Conservation (phyloP, 1,284 basidiomycete genomes). For the Heterobasidion occidentale region DNA sequence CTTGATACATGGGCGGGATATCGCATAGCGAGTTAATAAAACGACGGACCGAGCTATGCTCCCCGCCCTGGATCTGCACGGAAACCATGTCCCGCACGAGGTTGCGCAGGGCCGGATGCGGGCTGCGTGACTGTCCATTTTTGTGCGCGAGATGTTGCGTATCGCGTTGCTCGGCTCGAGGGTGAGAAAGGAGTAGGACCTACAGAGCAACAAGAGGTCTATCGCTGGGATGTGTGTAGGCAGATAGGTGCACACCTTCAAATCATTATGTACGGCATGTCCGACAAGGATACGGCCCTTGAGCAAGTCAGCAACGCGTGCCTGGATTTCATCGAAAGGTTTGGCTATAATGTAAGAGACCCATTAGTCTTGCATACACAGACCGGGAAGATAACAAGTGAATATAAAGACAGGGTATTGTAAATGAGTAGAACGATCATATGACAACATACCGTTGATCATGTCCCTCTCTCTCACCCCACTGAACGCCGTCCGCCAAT, state of each 20-base stretch:
- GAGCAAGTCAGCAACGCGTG: slow-evolving; percentile 71
- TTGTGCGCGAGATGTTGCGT: slow-evolving; percentile 67
- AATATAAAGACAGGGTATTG: neutral
- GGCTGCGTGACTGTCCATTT: slow-evolving; percentile 49
- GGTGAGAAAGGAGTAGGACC: slow-evolving; percentile 89
- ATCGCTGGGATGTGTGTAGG: neutral
- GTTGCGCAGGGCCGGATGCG: slow-evolving; percentile 72
- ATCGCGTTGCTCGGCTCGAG: slow-evolving; percentile 72
- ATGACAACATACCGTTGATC: slow-evolving; percentile 41
- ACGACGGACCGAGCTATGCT: slow-evolving; percentile 74
- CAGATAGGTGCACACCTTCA: slow-evolving; percentile 49
- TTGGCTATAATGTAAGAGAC: slow-evolving; percentile 40
- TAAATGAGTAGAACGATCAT: neutral
- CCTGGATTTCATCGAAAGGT: slow-evolving; percentile 77
- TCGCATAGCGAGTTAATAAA: neutral
- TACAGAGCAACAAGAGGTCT: slow-evolving; percentile 20
- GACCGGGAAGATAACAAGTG: neutral
- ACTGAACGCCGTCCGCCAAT: slow-evolving; percentile 90
- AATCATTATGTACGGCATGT: slow-evolving; percentile 90
- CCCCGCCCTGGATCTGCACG: slow-evolving; percentile 79
- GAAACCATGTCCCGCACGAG: slow-evolving; percentile 80
- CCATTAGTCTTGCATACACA: neutral
- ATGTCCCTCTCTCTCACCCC: slow-evolving; percentile 81
- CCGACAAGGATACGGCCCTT: slow-evolving; percentile 86
- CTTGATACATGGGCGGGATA: neutral